These are phyloP conservation scores for Leccinum fibrillosum DNA, from an alignment of 768 basidiomycete species.

Conservation along the genomic window DNA sequence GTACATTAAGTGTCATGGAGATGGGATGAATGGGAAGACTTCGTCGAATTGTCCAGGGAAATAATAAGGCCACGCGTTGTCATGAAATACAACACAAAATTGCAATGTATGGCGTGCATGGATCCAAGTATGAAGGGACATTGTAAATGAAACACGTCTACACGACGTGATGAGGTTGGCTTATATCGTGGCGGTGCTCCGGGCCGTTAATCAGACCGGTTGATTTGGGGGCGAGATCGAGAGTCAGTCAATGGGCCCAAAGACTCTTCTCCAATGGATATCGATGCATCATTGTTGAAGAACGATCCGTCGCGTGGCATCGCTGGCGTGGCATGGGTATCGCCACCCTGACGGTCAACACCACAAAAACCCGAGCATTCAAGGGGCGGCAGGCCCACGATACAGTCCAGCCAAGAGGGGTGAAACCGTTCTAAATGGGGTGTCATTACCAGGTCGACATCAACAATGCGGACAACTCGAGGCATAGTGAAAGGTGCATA, in stretches of 20 bases:
- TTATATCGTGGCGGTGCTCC: slow-evolving; percentile 2
- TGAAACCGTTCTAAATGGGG: slow-evolving; percentile 6
- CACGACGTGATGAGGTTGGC: slow-evolving; percentile 6
- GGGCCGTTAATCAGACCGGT: slow-evolving; percentile 2
- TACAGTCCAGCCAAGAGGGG: slow-evolving; percentile 7
- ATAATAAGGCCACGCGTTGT: background rate
- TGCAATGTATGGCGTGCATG: background rate
- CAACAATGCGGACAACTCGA: slow-evolving; percentile 23
- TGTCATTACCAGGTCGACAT: background rate
- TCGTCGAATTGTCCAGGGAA: background rate
- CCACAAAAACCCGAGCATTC: background rate
- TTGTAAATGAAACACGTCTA: background rate
- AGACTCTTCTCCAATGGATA: background rate
- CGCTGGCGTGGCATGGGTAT: background rate
- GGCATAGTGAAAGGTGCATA: slow-evolving; percentile 6
- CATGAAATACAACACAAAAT: background rate
- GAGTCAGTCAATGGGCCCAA: background rate
- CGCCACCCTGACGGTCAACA: background rate
- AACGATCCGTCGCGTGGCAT: background rate
- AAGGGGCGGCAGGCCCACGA: slow-evolving; percentile 1
- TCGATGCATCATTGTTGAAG: background rate
- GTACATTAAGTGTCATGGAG: background rate
- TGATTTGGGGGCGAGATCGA: background rate
- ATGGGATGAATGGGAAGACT: background rate
- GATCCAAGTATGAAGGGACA: background rate